These are phyloP conservation scores for Russula sp. DNA, from an alignment of 768 basidiomycete species.

Conservation along the genomic window DNA sequence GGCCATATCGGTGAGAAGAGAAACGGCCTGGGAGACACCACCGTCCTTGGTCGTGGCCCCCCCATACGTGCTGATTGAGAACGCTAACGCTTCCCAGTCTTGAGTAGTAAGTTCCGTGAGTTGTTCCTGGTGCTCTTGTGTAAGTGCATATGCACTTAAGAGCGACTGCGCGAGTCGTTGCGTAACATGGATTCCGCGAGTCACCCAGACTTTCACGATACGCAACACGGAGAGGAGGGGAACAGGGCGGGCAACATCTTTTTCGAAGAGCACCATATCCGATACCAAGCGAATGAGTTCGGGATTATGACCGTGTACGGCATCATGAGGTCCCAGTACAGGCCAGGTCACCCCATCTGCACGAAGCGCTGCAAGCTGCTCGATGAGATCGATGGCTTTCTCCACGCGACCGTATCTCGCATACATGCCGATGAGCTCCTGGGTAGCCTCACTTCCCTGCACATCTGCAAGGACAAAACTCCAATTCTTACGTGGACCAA, in stretches of 20 bases:
- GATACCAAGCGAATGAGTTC: conserved; percentile 15
- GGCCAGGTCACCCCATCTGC: conserved; percentile 11
- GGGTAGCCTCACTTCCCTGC: conserved; percentile 13
- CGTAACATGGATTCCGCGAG: conserved; percentile 30
- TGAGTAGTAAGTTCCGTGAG: conserved; percentile 29
- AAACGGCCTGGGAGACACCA: conserved; percentile 18
- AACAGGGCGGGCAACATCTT: conserved; percentile 4
- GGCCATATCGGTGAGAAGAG: conserved; percentile 18
- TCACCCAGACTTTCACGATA: conserved; percentile 31
- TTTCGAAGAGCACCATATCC: conserved; percentile 13
- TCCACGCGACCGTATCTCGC: conserved; percentile 23
- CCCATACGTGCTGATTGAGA: conserved; percentile 27
- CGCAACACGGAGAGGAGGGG: conserved; percentile 25
- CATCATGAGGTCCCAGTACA: neutral
- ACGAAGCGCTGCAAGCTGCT: conserved; percentile 10
- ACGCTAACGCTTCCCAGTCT: conserved; percentile 44
- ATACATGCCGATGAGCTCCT: conserved; percentile 22
- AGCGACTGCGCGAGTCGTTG: conserved; percentile 33
- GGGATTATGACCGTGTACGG: neutral
- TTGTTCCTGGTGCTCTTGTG: conserved; percentile 26
- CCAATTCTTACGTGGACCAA: conserved; percentile 5
- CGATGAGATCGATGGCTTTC: conserved; percentile 25
- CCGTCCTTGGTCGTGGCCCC: conserved; percentile 12
- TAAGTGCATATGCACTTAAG: conserved; percentile 40
- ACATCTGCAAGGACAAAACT: conserved; percentile 4